Evolutionary conservation across 2,329 filamentous ascomycete genomes (phyloP).

Genomic region (Alternaria atra): DNA sequence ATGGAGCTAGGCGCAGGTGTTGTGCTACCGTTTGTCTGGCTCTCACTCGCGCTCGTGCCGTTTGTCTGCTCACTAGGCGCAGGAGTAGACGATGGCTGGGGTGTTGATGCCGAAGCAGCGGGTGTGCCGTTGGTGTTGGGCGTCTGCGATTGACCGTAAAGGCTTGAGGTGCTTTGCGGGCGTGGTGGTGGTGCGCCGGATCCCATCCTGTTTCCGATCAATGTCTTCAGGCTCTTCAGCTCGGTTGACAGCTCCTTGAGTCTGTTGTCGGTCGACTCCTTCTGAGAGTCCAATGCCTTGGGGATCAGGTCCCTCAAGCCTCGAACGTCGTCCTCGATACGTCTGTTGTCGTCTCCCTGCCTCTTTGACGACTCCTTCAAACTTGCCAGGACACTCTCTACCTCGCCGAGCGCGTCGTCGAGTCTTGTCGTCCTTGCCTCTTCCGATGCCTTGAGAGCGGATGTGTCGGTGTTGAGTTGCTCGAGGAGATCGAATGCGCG

Average conservation of each 20-base stretch:
- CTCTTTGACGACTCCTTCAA: slow-evolving; percentile 82
- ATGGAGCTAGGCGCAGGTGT: slow-evolving; percentile 14
- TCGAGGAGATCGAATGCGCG: slow-evolving; percentile 91
- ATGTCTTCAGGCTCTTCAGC: slow-evolving; percentile 88
- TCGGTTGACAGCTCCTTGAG: slow-evolving; percentile 87
- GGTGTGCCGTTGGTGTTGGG: slow-evolving; percentile 40
- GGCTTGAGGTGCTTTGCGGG: slow-evolving; percentile 35
- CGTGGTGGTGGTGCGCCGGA: slow-evolving; percentile 36
- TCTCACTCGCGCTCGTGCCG: slow-evolving; percentile 24
- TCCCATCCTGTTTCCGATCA: slow-evolving; percentile 73
- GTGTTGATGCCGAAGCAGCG: slow-evolving; percentile 27
- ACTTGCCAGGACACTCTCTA: slow-evolving; percentile 82
- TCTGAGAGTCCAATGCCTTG: slow-evolving; percentile 86
- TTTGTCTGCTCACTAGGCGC: slow-evolving; percentile 35
- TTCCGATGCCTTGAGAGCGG: slow-evolving; percentile 86
- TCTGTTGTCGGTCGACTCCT: slow-evolving; percentile 80
- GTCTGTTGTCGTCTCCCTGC: slow-evolving; percentile 86
- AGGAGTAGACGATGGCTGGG: slow-evolving; percentile 24
- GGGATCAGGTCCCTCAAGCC: slow-evolving; percentile 85
- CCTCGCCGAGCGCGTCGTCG: slow-evolving; percentile 80
- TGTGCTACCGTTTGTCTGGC: slow-evolving; percentile 31
- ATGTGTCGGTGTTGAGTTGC: slow-evolving; percentile 89
- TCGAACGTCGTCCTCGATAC: slow-evolving; percentile 86
- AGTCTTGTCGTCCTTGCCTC: slow-evolving; percentile 82
- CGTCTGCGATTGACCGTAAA: slow-evolving; percentile 37